phyloP scores from a whole-genome alignment of 306 rosid species.

The Senna tora region DNA sequence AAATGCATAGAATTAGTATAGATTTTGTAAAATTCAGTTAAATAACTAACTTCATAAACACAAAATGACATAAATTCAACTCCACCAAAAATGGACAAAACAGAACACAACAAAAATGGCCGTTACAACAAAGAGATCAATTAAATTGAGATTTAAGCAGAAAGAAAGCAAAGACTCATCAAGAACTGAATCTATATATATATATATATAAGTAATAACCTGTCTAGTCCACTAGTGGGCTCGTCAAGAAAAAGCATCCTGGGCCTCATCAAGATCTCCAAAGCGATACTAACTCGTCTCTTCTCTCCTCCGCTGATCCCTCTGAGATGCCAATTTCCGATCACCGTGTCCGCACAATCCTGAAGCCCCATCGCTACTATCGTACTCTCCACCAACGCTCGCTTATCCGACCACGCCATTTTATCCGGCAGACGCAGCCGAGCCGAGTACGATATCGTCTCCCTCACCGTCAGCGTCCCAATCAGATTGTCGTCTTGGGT shows the following conservation, averaged over 20 bases:
- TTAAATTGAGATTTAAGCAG: no score
- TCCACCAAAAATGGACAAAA: background rate
- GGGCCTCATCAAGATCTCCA: constrained; percentile 92
- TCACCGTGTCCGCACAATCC: constrained; percentile 92
- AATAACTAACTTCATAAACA: no score
- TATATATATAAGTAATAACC: no score
- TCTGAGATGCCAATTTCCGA: constrained; percentile 95
- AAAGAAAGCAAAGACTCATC: background rate
- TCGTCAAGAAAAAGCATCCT: constrained; percentile 93
- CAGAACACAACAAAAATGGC: background rate
- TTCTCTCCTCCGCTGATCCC: constrained; percentile 98
- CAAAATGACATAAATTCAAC: no score
- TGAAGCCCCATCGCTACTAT: constrained; percentile 93
- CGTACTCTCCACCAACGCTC: constrained; percentile 82
- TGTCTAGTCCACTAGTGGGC: constrained; percentile 97
- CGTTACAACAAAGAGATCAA: background rate
- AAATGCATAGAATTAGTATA: no score
- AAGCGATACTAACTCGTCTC: constrained; percentile 93
- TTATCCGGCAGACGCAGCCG: constrained; percentile 73
- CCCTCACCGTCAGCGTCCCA: constrained; percentile 87
- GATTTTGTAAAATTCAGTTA: no score
- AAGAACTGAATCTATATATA: no score
- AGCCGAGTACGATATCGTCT: constrained; percentile 90
- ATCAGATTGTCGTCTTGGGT: constrained; percentile 97
- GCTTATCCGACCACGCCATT: constrained; percentile 75